Percentiles rank a stretch among this genome's conserved stretches.
Conservation (phyloP, 2,329 filamentous ascomycete species). For the Beauveria asiatica region DNA sequence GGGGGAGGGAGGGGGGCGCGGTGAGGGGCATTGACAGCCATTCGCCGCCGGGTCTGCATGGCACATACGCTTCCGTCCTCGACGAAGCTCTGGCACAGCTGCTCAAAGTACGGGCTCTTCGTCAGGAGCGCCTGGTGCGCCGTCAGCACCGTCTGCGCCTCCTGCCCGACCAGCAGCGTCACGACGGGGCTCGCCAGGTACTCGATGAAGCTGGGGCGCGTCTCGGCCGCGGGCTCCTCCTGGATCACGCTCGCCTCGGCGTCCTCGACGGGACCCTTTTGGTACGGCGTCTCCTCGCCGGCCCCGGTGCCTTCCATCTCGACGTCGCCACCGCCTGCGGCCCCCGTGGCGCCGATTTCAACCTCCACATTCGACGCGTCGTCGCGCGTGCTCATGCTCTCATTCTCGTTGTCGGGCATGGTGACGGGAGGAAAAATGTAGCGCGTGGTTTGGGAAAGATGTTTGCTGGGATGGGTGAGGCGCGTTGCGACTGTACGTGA, state of each 20-base stretch:
- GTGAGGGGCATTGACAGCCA: neutral
- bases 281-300: slow-evolving; percentile 24
- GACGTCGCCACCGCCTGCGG: slow-evolving; percentile 22
- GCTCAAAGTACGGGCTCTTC: slow-evolving; percentile 66
- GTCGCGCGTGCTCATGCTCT: slow-evolving; percentile 9
- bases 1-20: neutral
- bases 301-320: slow-evolving; percentile 28
- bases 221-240: slow-evolving; percentile 22
- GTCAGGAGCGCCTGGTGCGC: slow-evolving; percentile 72
- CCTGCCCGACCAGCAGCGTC: slow-evolving; percentile 55
- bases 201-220: slow-evolving; percentile 40
- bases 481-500: neutral
- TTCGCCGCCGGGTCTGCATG: neutral
- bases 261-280: slow-evolving; percentile 22
- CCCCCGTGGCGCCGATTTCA: slow-evolving; percentile 15
- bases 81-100: slow-evolving; percentile 52
- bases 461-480: neutral
- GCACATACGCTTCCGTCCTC: slow-evolving; percentile 52
- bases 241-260: slow-evolving; percentile 27
- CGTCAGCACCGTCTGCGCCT: slow-evolving; percentile 56
- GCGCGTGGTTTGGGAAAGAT: neutral
- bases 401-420: slow-evolving; percentile 22
- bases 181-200: slow-evolving; percentile 64
- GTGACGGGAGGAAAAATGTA: neutral
- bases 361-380: slow-evolving; percentile 16